These are phyloP conservation scores for Clausena lansium DNA, from an alignment of 345 rosid genomes.

Conservation along the genomic window DNA sequence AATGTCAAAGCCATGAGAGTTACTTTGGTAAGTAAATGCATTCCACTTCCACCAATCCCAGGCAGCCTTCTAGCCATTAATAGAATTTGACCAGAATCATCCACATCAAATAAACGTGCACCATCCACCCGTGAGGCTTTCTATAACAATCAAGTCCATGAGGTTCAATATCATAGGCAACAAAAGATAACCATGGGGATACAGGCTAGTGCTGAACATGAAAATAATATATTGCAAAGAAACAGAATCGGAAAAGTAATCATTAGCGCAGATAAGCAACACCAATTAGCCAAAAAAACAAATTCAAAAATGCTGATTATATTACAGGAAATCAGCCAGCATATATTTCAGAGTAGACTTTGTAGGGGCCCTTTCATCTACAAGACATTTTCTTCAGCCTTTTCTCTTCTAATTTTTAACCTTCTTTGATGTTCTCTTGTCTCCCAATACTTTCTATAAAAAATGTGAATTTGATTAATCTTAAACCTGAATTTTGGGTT, in stretches of 20 bases:
- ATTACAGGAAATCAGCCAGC: background rate
- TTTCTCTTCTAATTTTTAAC: background rate
- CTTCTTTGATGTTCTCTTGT: background rate
- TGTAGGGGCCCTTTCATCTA: background rate
- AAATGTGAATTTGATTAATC: background rate
- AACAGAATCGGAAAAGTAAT: background rate
- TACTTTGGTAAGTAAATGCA: constrained; percentile 68
- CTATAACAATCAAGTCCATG: constrained; percentile 29
- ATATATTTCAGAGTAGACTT: background rate
- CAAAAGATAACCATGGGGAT: background rate
- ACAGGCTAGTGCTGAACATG: background rate
- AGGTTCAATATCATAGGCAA: background rate
- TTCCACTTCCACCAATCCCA: constrained; percentile 55
- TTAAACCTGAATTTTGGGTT: background rate
- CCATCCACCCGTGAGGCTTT: constrained; percentile 56
- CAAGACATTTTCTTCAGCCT: background rate
- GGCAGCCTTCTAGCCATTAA: constrained; percentile 62
- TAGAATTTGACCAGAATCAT: constrained; percentile 44
- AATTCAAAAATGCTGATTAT: background rate
- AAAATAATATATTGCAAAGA: background rate
- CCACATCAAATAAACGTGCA: constrained; percentile 80
- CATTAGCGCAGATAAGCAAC: background rate
- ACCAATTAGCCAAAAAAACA: background rate
- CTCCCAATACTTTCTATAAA: background rate
- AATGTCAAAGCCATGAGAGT: constrained; percentile 24